These are phyloP conservation scores for Naegleria fowleri DNA, from an alignment of 208 protist genomes.

Conservation along the genomic window DNA sequence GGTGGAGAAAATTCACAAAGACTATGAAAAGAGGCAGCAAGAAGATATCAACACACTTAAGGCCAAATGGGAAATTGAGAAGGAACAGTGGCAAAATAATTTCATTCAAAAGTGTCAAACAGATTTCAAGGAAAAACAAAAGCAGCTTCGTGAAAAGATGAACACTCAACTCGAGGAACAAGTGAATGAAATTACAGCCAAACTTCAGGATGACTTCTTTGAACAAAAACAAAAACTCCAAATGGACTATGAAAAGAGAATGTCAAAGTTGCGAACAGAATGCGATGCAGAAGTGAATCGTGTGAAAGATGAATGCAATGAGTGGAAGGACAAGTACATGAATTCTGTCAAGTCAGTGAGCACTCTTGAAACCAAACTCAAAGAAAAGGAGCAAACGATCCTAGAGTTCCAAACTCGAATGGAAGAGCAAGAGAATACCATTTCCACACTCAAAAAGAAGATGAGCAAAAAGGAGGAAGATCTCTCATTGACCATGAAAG, in stretches of 20 bases:
- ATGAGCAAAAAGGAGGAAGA: background rate
- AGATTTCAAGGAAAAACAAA: slow-evolving; percentile 9
- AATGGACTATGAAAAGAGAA: background rate
- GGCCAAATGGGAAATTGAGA: slow-evolving; percentile 5
- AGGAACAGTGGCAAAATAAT: slow-evolving; percentile 21
- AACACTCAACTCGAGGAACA: background rate
- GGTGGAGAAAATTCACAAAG: background rate
- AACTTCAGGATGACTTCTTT: slow-evolving; percentile 3
- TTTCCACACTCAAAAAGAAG: background rate
- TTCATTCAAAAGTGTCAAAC: background rate
- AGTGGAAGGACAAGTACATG: background rate
- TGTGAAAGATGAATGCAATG: background rate
- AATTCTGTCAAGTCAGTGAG: background rate
- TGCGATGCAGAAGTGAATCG: background rate
- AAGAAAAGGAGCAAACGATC: background rate
- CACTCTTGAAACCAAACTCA: background rate
- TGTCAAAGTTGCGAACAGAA: background rate
- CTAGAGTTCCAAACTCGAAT: background rate
- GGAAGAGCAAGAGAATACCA: background rate
- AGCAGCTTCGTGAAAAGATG: background rate
- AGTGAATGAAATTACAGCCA: background rate
- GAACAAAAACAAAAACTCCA: background rate
- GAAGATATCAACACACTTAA: background rate
- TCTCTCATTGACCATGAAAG: background rate
- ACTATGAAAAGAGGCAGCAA: background rate